A percentile compares a stretch with the other conserved stretches of the same genome.
Evolutionary conservation across 495 filamentous ascomycete species (phyloP).

Genomic region (Viridothelium virens): DNA sequence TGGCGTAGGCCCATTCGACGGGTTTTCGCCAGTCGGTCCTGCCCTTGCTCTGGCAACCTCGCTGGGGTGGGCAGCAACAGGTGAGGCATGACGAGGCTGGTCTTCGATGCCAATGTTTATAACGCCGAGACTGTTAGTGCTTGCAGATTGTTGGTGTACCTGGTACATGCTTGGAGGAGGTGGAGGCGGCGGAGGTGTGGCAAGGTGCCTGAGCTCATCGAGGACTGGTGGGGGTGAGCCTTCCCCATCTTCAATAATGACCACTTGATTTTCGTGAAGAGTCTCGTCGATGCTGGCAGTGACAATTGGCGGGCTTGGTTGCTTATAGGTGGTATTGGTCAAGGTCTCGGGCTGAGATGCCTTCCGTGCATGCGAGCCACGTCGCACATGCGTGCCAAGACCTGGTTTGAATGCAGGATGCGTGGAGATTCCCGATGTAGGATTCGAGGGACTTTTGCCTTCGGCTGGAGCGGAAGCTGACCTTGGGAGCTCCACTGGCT

Average conservation of each 20-base stretch:
- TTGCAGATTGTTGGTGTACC: constrained; percentile 20
- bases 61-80: constrained; percentile 14
- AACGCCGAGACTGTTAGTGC: constrained; percentile 25
- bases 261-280: constrained; percentile 40
- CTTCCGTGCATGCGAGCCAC: constrained; percentile 22
- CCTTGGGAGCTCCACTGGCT: constrained; percentile 21
- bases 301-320: constrained; percentile 23
- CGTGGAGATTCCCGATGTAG: constrained; percentile 8
- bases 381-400: constrained; percentile 19
- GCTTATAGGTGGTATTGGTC: constrained; percentile 14
- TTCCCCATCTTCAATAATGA: constrained; percentile 31
- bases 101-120: constrained; percentile 39
- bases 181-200: constrained; percentile 56
- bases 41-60: neutral
- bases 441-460: constrained; percentile 16
- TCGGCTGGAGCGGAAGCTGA: constrained; percentile 36
- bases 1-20: constrained; percentile 17
- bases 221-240: constrained; percentile 52
- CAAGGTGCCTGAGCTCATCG: constrained; percentile 78
- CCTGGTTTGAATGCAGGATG: constrained; percentile 25
- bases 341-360: constrained; percentile 31
- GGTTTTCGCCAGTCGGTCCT: neutral
- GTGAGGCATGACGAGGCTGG: constrained; percentile 18
- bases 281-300: constrained; percentile 58
- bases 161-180: constrained; percentile 52